Percentiles rank a stretch among this genome's conserved stretches.
Conservation (phyloP, 805 yeast genomes). For the Spencermartinsiella europaea region DNA sequence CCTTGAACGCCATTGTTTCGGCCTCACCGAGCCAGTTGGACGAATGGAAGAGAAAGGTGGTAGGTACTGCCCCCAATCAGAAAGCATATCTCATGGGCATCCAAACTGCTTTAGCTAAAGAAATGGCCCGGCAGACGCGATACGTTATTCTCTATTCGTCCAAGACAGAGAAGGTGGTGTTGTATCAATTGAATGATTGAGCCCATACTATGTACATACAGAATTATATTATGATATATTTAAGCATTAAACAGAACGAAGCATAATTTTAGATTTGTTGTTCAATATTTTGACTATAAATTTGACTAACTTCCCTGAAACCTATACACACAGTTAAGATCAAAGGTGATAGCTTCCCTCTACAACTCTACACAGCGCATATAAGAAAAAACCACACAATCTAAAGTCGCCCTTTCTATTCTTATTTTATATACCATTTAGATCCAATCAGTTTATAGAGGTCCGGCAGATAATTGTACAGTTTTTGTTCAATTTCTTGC, state of each 20-base stretch:
- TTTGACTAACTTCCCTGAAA: too few species aligned
- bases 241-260: not conserved
- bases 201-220: not conserved
- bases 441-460: too few species aligned
- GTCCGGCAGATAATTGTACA: too few species aligned
- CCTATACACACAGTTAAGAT: too few species aligned
- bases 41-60: constrained; percentile 70
- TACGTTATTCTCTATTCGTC: constrained; percentile 76
- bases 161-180: constrained; percentile 66
- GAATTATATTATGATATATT: not conserved
- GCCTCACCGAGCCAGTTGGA: constrained; percentile 29
- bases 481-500: too few species aligned
- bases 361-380: too few species aligned
- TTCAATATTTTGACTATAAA: not conserved
- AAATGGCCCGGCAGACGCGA: constrained; percentile 61
- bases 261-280: not conserved
- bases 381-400: too few species aligned
- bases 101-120: constrained; percentile 65
- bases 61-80: constrained; percentile 77
- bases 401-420: too few species aligned
- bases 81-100: constrained; percentile 74
- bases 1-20: constrained; percentile 63
- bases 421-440: too few species aligned
- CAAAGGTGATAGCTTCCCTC: too few species aligned
- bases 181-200: constrained; percentile 42